Evolutionary conservation across 106 monocot genomes (phyloP).

Genomic region (Dactylorhiza incarnata): DNA sequence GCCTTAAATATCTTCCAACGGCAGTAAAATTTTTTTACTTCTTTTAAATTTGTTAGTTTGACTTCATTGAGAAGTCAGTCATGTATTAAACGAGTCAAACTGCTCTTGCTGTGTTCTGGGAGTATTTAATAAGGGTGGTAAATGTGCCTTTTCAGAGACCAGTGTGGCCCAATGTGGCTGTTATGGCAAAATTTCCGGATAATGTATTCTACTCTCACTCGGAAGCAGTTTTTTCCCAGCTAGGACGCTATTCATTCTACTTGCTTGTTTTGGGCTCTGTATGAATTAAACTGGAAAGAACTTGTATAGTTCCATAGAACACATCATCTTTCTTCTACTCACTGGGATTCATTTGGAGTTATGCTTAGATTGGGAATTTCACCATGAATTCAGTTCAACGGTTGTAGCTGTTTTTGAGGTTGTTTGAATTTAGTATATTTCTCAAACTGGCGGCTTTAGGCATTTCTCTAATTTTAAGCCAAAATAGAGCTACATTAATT

Average conservation of each 20-base stretch:
- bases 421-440: neutral
- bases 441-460: neutral
- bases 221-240: neutral
- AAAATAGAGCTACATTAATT: neutral
- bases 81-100: neutral
- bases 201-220: neutral
- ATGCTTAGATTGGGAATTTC: neutral
- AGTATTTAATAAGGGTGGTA: neutral
- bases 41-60: neutral
- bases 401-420: neutral
- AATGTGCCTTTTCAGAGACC: no score
- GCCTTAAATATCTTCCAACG: neutral
- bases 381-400: neutral
- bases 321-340: neutral
- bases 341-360: neutral
- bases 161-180: neutral
- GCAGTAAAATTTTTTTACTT: neutral
- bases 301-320: neutral
- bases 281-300: neutral
- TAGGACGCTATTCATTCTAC: neutral
- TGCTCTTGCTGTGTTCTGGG: neutral
- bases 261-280: neutral
- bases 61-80: neutral
- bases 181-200: neutral
- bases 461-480: neutral